Conservation (phyloP, 1,284 basidiomycete genomes). For the Pholiota adiposa region DNA sequence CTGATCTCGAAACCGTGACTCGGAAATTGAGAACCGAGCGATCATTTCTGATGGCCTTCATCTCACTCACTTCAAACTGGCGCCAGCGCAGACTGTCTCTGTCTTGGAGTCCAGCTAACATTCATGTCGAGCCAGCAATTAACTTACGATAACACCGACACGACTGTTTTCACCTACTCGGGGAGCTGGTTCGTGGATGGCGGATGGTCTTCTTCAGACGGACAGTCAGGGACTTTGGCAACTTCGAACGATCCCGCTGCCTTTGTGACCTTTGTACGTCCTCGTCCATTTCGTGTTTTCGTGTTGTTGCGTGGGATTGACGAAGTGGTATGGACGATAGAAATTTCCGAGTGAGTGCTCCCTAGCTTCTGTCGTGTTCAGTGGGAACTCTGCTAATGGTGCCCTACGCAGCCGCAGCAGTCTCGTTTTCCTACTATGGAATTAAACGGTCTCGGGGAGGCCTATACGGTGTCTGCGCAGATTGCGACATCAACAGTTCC, state of each 20-base stretch:
- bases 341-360: background rate
- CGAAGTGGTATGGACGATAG: background rate
- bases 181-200: slow-evolving; percentile 5
- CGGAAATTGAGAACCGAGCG: too few relatives aligned
- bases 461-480: background rate
- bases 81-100: background rate
- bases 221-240: background rate
- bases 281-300: background rate
- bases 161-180: background rate
- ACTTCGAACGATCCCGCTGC: slow-evolving; percentile 2
- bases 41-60: too few relatives aligned
- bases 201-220: background rate
- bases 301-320: background rate
- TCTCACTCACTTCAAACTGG: background rate
- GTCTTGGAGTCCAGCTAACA: background rate
- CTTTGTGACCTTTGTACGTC: slow-evolving; percentile 1
- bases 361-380: background rate
- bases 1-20: too few relatives aligned
- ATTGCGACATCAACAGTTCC: background rate
- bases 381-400: background rate
- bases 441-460: background rate
- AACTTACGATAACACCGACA: background rate
- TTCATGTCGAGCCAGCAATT: background rate
- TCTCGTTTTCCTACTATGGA: slow-evolving; percentile 2
- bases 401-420: background rate